Conservation (phyloP, 2,329 filamentous ascomycete species). For the Penicillium sp. region DNA sequence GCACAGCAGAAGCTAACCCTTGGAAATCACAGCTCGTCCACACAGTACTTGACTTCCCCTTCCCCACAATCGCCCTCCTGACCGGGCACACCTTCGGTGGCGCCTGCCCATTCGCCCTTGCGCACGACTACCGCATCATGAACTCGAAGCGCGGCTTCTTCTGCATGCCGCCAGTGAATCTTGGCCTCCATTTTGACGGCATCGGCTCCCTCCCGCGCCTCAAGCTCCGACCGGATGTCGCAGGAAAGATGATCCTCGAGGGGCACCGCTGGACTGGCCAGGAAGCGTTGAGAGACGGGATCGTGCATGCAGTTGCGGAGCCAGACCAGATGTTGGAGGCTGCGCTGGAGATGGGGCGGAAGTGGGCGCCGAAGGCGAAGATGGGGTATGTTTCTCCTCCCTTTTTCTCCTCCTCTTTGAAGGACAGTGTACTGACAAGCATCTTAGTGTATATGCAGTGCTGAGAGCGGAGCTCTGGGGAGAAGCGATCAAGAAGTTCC, state of each 20-base stretch:
- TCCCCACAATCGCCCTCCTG: slow-evolving; percentile 53
- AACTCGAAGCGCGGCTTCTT: slow-evolving; percentile 54
- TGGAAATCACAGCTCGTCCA: slow-evolving; percentile 43
- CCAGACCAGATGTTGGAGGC: slow-evolving; percentile 56
- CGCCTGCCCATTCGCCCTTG: slow-evolving; percentile 53
- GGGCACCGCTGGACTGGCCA: slow-evolving; percentile 60
- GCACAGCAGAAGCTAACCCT: neutral
- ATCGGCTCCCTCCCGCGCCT: slow-evolving; percentile 58
- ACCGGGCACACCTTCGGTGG: slow-evolving; percentile 58
- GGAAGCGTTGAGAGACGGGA: slow-evolving; percentile 56
- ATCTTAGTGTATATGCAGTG: slow-evolving; percentile 52
- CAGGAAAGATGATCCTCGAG: slow-evolving; percentile 61
- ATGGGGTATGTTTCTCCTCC: slow-evolving; percentile 28
- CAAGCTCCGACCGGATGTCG: slow-evolving; percentile 57
- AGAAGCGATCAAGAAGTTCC: slow-evolving; percentile 57
- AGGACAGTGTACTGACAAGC: neutral
- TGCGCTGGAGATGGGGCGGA: slow-evolving; percentile 51
- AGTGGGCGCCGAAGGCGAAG: slow-evolving; percentile 45
- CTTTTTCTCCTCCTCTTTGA: neutral
- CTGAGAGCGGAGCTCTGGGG: slow-evolving; percentile 60
- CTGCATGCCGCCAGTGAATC: slow-evolving; percentile 59
- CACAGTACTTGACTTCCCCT: slow-evolving; percentile 56
- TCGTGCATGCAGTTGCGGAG: slow-evolving; percentile 58
- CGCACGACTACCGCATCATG: slow-evolving; percentile 56
- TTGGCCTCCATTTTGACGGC: slow-evolving; percentile 61